Evolutionary conservation across 148 eudicot species (phyloP).

Genomic region (Rhododendron simsii): DNA sequence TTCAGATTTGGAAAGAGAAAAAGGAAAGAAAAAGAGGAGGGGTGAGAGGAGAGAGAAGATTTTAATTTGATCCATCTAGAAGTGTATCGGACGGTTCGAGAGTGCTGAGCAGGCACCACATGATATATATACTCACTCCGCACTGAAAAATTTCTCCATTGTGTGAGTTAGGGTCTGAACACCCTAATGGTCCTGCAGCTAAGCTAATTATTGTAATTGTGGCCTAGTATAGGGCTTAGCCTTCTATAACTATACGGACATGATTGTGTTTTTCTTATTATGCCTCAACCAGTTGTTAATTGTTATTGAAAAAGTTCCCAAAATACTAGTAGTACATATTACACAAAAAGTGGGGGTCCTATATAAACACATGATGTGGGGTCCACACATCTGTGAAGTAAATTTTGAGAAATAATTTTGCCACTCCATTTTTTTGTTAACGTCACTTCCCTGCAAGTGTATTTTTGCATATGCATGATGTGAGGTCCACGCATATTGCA

Average conservation of each 20-base stretch:
- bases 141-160: too few species aligned
- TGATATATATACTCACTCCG: too few species aligned
- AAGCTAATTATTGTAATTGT: background rate
- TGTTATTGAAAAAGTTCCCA: background rate
- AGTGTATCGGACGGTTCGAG: too few species aligned
- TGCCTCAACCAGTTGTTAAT: background rate
- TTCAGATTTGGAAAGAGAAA: too few species aligned
- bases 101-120: too few species aligned
- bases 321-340: background rate
- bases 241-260: background rate
- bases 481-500: too few species aligned
- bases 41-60: too few species aligned
- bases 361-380: background rate
- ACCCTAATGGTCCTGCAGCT: background rate
- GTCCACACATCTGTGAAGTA: background rate
- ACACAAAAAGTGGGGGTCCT: background rate
- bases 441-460: too few species aligned
- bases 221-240: background rate
- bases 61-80: too few species aligned
- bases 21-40: too few species aligned
- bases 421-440: too few species aligned
- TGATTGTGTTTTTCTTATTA: background rate
- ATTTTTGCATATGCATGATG: background rate
- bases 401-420: too few species aligned
- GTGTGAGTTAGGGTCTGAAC: background rate